Evolutionary conservation across 768 basidiomycete genomes (phyloP).

Genomic region (Amanita rubescens): DNA sequence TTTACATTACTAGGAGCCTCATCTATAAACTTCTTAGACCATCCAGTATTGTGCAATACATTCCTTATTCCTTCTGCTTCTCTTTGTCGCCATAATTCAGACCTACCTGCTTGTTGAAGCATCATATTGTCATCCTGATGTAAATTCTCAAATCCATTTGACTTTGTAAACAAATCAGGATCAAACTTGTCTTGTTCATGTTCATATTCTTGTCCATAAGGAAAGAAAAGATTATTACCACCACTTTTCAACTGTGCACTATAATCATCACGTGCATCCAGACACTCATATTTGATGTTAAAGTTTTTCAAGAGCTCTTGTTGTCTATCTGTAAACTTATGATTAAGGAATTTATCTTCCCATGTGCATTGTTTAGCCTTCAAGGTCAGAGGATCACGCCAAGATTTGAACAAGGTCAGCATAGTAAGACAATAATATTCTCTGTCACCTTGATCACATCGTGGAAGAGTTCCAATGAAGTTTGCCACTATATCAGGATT

Average conservation of each 20-base stretch:
- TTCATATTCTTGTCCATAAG: background rate
- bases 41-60: background rate
- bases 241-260: constrained; percentile 9
- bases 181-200: background rate
- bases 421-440: constrained; percentile 26
- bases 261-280: constrained; percentile 28
- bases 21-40: background rate
- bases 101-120: no score
- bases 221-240: background rate
- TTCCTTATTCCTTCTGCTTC: background rate
- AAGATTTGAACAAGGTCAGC: constrained; percentile 24
- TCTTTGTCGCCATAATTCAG: background rate
- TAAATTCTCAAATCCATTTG: background rate
- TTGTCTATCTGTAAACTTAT: constrained; percentile 14
- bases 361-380: constrained; percentile 13
- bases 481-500: constrained; percentile 19
- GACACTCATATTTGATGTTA: constrained; percentile 27
- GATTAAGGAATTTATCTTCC: background rate
- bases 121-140: background rate
- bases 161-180: no score
- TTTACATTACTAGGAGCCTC: background rate
- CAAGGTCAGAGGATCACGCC: constrained; percentile 16
- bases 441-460: constrained; percentile 21
- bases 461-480: constrained; percentile 24
- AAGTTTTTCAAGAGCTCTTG: constrained; percentile 20